phyloP scores from a whole-genome alignment of 371 early-diverging fungal species.

The Mortierella sp. region DNA sequence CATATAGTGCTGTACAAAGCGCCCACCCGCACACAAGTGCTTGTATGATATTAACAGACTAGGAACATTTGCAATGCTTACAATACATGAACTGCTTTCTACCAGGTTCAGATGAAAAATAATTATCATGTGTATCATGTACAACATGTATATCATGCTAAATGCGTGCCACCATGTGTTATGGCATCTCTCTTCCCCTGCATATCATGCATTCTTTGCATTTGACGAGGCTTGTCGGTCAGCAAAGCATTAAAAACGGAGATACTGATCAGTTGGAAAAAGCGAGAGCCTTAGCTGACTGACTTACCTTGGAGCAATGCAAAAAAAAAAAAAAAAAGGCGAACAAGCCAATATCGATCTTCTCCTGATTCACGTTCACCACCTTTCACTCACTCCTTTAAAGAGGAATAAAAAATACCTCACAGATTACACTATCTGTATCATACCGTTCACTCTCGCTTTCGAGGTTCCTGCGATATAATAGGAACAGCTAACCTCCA shows the following conservation, averaged over 20 bases:
- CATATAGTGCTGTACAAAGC: background rate
- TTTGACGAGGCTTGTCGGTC: no score
- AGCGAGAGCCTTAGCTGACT: no score
- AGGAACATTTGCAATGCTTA: background rate
- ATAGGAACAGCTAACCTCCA: background rate
- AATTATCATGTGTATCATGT: background rate
- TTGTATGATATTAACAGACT: background rate
- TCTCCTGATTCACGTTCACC: background rate
- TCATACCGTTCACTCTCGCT: no score
- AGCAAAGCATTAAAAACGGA: no score
- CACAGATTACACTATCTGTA: background rate
- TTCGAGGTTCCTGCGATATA: background rate
- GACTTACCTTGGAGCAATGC: no score
- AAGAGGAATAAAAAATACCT: conserved; percentile 4
- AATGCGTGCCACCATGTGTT: background rate
- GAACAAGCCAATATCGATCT: no score
- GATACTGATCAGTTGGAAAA: no score
- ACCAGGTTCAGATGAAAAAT: background rate
- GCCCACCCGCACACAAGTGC: no score
- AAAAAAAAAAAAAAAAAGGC: no score
- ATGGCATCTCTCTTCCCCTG: background rate
- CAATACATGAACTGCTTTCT: background rate
- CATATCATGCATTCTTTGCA: background rate
- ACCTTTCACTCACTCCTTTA: background rate
- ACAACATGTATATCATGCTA: background rate